Evolutionary conservation across 163 green algal species (phyloP).

Genomic region (Coccomyxa subellipsoidea): DNA sequence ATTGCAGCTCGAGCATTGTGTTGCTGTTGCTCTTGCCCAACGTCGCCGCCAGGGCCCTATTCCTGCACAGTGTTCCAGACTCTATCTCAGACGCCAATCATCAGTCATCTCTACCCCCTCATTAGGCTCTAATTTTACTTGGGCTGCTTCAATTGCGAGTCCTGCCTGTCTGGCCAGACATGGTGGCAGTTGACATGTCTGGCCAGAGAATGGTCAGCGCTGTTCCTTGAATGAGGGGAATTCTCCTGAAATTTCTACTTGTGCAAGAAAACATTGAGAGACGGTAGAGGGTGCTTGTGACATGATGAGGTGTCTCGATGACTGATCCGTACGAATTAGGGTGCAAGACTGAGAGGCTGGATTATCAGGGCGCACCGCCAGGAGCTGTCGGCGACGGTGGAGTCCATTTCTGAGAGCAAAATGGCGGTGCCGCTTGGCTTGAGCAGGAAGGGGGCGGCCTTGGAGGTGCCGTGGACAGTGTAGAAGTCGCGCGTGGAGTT

Average conservation of each 20-base stretch:
- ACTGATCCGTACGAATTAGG: too few species aligned
- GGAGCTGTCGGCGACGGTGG: not conserved
- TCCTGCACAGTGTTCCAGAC: not conserved
- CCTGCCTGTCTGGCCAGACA: not conserved
- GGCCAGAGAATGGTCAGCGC: too few species aligned
- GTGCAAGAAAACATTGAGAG: too few species aligned
- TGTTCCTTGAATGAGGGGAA: too few species aligned
- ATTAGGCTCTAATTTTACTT: not conserved
- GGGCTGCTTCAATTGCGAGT: too few species aligned
- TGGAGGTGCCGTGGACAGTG: not conserved
- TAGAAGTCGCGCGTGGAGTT: not conserved
- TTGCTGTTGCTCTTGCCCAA: not conserved
- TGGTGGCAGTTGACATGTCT: not conserved
- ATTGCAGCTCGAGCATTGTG: not conserved
- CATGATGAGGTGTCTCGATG: too few species aligned
- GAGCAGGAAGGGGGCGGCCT: not conserved
- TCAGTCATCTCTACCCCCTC: not conserved
- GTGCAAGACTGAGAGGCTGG: too few species aligned
- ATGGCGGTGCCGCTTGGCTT: slow-evolving; percentile 8
- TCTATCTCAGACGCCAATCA: not conserved
- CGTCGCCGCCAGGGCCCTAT: not conserved
- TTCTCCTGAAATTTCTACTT: too few species aligned
- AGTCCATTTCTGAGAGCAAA: slow-evolving; percentile 15
- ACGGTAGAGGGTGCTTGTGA: too few species aligned
- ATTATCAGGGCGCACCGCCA: not conserved